Percentiles rank a stretch among this genome's conserved stretches.
These are phyloP conservation scores for Huiozyma naganishii DNA, from an alignment of 805 yeast species.

Conservation along the genomic window DNA sequence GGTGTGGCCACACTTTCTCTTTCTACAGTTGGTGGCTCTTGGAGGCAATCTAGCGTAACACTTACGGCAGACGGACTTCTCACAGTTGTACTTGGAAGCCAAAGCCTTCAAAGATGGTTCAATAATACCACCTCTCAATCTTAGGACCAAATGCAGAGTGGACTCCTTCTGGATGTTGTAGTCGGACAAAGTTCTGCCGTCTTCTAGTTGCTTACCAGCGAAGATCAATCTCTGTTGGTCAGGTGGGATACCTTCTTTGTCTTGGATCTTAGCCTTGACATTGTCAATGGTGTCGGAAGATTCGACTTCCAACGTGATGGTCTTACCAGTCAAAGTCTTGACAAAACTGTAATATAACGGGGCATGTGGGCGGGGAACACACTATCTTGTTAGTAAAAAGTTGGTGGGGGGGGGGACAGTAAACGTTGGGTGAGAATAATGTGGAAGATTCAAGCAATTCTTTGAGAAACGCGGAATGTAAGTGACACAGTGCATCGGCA, in stretches of 20 bases:
- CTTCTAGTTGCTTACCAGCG: conserved; percentile 96
- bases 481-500: too few species aligned
- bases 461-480: too few species aligned
- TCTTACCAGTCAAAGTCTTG: conserved; percentile 98
- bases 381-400: background rate
- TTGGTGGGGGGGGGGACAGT: too few species aligned
- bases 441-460: too few species aligned
- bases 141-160: conserved; percentile 86
- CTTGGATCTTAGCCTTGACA: conserved; percentile 93
- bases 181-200: conserved; percentile 91
- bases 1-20: conserved; percentile 99
- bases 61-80: conserved; percentile 97
- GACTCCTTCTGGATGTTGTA: conserved; percentile 98
- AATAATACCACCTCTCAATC: conserved; percentile 96
- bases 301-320: conserved; percentile 96
- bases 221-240: conserved; percentile 95
- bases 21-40: conserved; percentile 99
- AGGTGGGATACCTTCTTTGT: conserved; percentile 96
- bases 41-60: conserved; percentile 99
- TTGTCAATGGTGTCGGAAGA: conserved; percentile 96
- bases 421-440: too few species aligned
- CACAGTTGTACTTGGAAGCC: conserved; percentile 99
- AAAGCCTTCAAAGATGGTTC: conserved; percentile 99
- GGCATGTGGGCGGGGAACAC: background rate
- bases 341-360: conserved; percentile 49